These are phyloP conservation scores for Xylaria palmicola DNA, from an alignment of 495 filamentous ascomycete genomes.

Conservation along the genomic window DNA sequence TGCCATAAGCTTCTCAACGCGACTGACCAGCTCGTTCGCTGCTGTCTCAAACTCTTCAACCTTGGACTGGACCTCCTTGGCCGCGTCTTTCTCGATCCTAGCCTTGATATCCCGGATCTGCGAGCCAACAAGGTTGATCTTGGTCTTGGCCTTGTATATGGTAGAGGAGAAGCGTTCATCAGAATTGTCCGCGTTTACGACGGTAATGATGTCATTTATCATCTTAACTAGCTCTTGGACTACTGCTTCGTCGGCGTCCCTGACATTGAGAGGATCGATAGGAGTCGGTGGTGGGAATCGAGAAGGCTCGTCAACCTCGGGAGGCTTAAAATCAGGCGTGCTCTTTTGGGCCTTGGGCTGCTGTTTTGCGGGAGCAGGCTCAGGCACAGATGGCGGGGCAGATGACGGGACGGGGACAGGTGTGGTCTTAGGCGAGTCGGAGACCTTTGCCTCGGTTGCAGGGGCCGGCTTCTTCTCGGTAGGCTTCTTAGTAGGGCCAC, in stretches of 20 bases:
- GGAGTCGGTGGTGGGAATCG: constrained; percentile 57
- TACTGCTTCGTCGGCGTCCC: constrained; percentile 74
- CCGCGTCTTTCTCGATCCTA: constrained; percentile 64
- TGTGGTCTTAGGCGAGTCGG: constrained; percentile 14
- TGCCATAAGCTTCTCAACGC: constrained; percentile 70
- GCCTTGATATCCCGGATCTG: constrained; percentile 73
- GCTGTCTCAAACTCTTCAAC: constrained; percentile 55
- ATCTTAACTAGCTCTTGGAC: constrained; percentile 94
- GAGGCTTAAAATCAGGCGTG: constrained; percentile 39
- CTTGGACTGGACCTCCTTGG: constrained; percentile 67
- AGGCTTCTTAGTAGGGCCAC: constrained; percentile 34
- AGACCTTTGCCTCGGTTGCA: constrained; percentile 24
- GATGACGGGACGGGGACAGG: constrained; percentile 22
- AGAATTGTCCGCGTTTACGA: constrained; percentile 80
- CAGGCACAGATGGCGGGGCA: constrained; percentile 17
- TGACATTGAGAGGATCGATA: constrained; percentile 72
- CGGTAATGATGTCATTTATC: constrained; percentile 90
- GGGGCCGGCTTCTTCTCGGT: constrained; percentile 28
- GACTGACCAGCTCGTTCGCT: constrained; percentile 70
- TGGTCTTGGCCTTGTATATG: constrained; percentile 77
- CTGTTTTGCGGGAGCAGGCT: constrained; percentile 13
- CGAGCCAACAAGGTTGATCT: constrained; percentile 70
- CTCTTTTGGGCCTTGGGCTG: constrained; percentile 5
- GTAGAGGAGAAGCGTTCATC: constrained; percentile 70
- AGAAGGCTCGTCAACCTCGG: constrained; percentile 62